A percentile compares a stretch with the other conserved stretches of the same genome.
Evolutionary conservation across 306 rosid genomes (phyloP).

Genomic region (Vigna radiata): DNA sequence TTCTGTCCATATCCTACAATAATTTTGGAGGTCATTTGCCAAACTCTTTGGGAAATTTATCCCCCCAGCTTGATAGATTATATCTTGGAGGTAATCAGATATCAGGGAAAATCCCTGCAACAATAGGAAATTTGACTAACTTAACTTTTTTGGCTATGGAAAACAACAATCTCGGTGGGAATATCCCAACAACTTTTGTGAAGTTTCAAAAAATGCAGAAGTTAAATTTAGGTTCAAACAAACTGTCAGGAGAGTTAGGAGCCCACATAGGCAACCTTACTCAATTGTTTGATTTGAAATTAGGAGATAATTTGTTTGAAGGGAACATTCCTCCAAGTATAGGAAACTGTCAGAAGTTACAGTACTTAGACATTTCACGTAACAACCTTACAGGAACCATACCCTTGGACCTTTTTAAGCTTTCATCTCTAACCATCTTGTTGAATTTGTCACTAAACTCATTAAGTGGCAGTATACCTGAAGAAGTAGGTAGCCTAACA

Average conservation of each 20-base stretch:
- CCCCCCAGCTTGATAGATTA: background rate
- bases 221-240: background rate
- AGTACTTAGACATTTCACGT: background rate
- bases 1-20: background rate
- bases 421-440: background rate
- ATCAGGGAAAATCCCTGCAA: slow-evolving; percentile 33
- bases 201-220: background rate
- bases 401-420: slow-evolving; percentile 35
- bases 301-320: slow-evolving; percentile 21
- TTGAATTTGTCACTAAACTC: slow-evolving; percentile 48
- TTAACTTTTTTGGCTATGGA: background rate
- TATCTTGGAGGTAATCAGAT: slow-evolving; percentile 11
- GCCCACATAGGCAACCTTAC: slow-evolving; percentile 42
- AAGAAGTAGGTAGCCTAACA: slow-evolving; percentile 31
- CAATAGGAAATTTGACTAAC: slow-evolving; percentile 33
- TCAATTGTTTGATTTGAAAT: background rate
- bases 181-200: slow-evolving; percentile 36
- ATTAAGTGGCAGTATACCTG: slow-evolving; percentile 36
- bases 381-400: slow-evolving; percentile 48
- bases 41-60: slow-evolving; percentile 34
- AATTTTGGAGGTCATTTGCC: slow-evolving; percentile 54
- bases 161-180: background rate
- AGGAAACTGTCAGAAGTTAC: slow-evolving; percentile 32
- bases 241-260: slow-evolving; percentile 35
- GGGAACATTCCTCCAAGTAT: slow-evolving; percentile 46